Evolutionary conservation across 441 rosid genomes (phyloP), one percentile per base, ranked within the genome.

Genomic region (Corymbia citriodora): DNA sequence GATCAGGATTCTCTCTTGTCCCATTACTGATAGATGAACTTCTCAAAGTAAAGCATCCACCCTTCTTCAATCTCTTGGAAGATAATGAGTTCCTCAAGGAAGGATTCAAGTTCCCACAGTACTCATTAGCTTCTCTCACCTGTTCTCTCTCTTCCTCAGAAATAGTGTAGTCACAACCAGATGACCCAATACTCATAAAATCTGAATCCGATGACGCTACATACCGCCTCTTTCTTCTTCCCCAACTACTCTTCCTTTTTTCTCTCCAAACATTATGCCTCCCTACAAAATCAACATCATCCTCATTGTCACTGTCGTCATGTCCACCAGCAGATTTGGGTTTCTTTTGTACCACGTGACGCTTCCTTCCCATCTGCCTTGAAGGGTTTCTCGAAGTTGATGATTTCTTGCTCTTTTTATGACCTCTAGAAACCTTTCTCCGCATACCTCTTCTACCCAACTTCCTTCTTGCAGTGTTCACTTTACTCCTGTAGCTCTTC

Each of bases 111-210:
- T 92, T 92, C 92, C 95, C 94, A 91, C 90, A 94, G 88, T 95
- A 90, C 81, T 89, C 87, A 90, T 89, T 90, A 49, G 98, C 99
- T 94, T 97, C 99, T 93, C 93, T 96, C 93, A 96, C 93, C 94
- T 95, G 98, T 89, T 97, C 99, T 92, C 98, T 96, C 95, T 97
- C 98, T 94, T 98, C 99, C 94, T 97, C 99, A 4, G 99, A 97
- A 91, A 98, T 95, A 81, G 99, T 97, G 90, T 94, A 97, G 83
- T 96, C 99, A 74, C 87, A 91, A 93, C 96, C 97, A 25, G 99
- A 96, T 89, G 97, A 94, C 89, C 94, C 96, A 70, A 97, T 94
- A 68, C 93, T 90, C 52, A 90, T 92, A 91, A 95, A 94, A 92
- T 97, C 99, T 29, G 99, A 97, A 92, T 96, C 99, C 55, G 99